Base-by-base conservation (phyloP, 2,329 filamentous ascomycete genomes). In the Aspergillus ochraceoroseus region DNA sequence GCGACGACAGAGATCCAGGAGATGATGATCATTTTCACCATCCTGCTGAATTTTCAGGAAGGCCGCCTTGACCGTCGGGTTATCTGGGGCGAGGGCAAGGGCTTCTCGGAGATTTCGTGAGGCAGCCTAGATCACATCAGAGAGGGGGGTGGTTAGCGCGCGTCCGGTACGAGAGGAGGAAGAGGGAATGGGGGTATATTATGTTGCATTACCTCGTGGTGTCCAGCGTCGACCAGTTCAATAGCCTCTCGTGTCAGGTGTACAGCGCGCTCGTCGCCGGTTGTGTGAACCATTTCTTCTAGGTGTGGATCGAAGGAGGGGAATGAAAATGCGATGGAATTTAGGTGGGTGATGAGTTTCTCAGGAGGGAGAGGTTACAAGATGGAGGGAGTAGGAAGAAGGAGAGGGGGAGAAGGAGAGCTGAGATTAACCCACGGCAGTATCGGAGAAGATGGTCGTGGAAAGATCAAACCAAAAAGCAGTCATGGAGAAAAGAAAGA, bases 101-200 rank as follows among this genome's bases (percentile, higher is more conserved):
- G 70, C 70, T 60, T 72, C 69, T 55, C 68, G 65, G 39, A 73
- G 60, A 49, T 70, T 71, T 47, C 68, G 58, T 28, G 68, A 68
- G 25, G 69, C 70, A 41, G 68, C 64, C 70, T 72, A 43, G 26
- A 43, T 44, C 33, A 39, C 32, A 42, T 41, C 41, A 46, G 40
- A 29, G 22, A 26, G 29, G 23, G 34, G 42, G 47, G 49, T 19
- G 49, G 40, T 28, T 32, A 38, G 28, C 20, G 41, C 15, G 12
- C 19, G 27, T n/a, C 23, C 40, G 31, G 26, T 25, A 8, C 22
- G 23, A 40, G 31, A 30, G 23, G 38, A 32, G n/a, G 32, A 39
- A 38, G 27, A 38, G 14, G 19, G 25, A 11, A 40, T 9, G 19
- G 31, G n/a, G 6, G 8, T 29, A 29, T 30, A 33, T 18, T 13